Evolutionary conservation across 106 monocot genomes (phyloP).

Genomic region (Dendrobium officinale): DNA sequence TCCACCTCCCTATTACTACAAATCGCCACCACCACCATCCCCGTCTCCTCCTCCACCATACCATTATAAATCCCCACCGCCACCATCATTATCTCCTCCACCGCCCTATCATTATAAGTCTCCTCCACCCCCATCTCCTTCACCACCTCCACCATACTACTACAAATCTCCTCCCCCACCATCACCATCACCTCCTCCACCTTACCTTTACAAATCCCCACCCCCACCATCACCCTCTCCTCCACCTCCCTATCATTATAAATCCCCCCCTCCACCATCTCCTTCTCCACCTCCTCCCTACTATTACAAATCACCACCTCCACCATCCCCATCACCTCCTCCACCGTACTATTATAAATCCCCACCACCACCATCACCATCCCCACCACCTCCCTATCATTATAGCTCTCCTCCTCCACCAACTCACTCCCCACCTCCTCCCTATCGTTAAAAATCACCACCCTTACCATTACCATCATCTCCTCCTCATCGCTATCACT

Average conservation of each 20-base stretch:
- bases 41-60: neutral
- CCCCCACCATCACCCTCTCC: neutral
- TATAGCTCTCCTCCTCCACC: neutral
- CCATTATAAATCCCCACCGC: neutral
- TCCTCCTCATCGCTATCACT: neutral
- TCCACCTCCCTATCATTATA: too few species aligned
- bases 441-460: neutral
- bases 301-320: neutral
- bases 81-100: neutral
- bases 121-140: too few species aligned
- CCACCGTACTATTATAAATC: neutral
- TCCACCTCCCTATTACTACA: neutral
- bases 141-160: too few species aligned
- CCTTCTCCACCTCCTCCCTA: neutral
- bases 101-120: neutral
- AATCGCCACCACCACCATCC: neutral
- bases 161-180: neutral
- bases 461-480: neutral
- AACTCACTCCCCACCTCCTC: neutral
- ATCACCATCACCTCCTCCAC: neutral
- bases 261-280: neutral
- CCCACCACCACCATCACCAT: neutral
- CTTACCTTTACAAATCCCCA: neutral
- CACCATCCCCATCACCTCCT: neutral
- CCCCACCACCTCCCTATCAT: neutral